Evolutionary conservation across 257 asterid species (phyloP).

Genomic region (Solanum rostratum): DNA sequence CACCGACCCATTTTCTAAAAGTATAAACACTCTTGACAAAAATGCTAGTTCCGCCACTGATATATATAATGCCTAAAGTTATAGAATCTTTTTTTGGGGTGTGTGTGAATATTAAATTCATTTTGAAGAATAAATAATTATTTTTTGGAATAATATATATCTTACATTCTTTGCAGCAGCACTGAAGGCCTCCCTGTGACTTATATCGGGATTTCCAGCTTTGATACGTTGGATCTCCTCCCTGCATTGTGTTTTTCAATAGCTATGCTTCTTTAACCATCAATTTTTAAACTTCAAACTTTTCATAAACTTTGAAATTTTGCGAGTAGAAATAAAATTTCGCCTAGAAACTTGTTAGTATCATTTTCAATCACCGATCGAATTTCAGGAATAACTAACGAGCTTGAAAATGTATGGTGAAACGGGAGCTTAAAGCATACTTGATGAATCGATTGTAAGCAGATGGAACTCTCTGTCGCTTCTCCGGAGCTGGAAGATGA

Average conservation of each 20-base stretch:
- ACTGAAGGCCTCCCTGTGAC: conserved; percentile 99
- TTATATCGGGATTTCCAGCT: conserved; percentile 99
- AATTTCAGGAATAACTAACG: neutral
- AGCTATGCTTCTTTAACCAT: neutral
- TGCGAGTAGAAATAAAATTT: too few relatives aligned
- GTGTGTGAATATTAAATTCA: neutral
- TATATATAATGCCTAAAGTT: neutral
- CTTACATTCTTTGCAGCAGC: conserved; percentile 99
- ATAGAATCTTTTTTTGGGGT: neutral
- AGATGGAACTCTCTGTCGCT: conserved; percentile 97
- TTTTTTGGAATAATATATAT: neutral
- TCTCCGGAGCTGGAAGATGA: conserved; percentile 75
- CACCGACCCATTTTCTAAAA: too few relatives aligned
- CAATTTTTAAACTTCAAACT: neutral
- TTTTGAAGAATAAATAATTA: neutral
- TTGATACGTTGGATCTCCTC: conserved; percentile 99
- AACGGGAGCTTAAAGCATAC: conserved; percentile 26
- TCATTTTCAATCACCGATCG: too few relatives aligned
- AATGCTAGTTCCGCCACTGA: too few relatives aligned
- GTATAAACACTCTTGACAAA: too few relatives aligned
- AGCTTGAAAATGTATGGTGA: neutral
- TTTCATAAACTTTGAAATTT: too few relatives aligned
- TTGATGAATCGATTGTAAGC: conserved; percentile 97
- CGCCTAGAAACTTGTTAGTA: too few relatives aligned
- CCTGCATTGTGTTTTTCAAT: conserved; percentile 29